phyloP scores from a whole-genome alignment of 176 grass and related monocot species.

The Pontederia crassipes region DNA sequence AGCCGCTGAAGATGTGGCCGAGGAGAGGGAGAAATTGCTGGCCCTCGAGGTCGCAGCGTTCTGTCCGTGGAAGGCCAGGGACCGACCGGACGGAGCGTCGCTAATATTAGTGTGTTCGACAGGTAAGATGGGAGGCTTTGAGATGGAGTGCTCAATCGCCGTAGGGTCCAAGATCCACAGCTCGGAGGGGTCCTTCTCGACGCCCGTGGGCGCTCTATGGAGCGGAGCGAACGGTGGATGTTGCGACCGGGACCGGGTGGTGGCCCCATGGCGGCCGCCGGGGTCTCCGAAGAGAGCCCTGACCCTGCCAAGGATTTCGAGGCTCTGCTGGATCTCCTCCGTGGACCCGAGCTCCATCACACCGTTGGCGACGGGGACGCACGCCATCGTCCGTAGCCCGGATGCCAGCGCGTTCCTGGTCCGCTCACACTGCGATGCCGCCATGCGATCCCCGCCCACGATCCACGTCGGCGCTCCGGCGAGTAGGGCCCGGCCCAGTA shows the following conservation, averaged over 20 bases:
- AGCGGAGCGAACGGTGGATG: neutral
- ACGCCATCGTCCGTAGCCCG: conserved; percentile 8
- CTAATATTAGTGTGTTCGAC: no score
- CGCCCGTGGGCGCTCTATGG: no score
- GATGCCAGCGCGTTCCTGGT: neutral
- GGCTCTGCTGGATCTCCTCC: neutral
- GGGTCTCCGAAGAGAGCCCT: neutral
- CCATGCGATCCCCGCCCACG: conserved; percentile 1
- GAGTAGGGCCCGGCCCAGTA: conserved; percentile 9
- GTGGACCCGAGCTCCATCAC: conserved; percentile 12
- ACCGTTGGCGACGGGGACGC: neutral
- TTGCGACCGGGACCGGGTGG: neutral
- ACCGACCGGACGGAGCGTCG: neutral
- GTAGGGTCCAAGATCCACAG: neutral
- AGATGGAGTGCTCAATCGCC: neutral
- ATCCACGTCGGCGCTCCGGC: neutral
- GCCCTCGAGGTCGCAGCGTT: neutral
- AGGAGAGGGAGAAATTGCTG: neutral
- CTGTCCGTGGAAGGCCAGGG: neutral
- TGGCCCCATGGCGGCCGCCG: neutral
- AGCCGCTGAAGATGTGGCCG: neutral
- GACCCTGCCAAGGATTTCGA: neutral
- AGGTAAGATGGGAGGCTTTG: neutral
- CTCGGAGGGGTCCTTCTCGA: neutral
- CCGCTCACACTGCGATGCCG: neutral